These are phyloP conservation scores for Cryptococcus depauperatus DNA, from an alignment of 1,284 basidiomycete genomes.

Conservation along the genomic window DNA sequence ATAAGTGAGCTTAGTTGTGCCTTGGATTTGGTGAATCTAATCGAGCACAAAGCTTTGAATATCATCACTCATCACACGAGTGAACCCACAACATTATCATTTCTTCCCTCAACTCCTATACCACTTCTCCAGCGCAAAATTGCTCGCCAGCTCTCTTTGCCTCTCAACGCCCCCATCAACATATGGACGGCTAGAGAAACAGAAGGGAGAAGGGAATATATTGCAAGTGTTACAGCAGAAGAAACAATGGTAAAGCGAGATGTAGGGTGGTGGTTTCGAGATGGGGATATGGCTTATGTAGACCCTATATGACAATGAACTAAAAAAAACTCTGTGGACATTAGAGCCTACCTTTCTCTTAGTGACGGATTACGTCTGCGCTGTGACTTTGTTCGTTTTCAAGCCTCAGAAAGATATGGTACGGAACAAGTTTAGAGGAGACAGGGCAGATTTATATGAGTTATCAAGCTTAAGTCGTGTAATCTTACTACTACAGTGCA, in stretches of 20 bases:
- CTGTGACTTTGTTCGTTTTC: too few relatives aligned
- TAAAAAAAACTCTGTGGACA: too few relatives aligned
- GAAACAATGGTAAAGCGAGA: constrained; percentile 10
- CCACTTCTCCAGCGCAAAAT: constrained; percentile 19
- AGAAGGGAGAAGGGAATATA: background rate
- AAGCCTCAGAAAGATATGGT: too few relatives aligned
- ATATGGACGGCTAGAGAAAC: background rate
- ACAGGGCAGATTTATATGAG: too few relatives aligned
- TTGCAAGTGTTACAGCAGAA: background rate
- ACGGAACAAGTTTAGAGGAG: too few relatives aligned
- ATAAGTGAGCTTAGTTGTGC: constrained; percentile 26
- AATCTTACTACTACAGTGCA: too few relatives aligned
- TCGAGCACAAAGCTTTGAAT: constrained; percentile 1
- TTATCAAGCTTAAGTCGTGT: too few relatives aligned
- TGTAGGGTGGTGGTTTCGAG: constrained; percentile 18
- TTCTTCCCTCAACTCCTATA: constrained; percentile 20
- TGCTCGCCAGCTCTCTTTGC: background rate
- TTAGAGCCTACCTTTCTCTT: too few relatives aligned
- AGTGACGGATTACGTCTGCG: too few relatives aligned
- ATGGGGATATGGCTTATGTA: too few relatives aligned
- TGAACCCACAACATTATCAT: constrained; percentile 5
- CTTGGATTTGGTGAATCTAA: background rate
- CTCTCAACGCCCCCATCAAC: background rate
- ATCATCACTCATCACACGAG: background rate
- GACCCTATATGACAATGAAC: too few relatives aligned